Conservation (phyloP, 2,329 filamentous ascomycete genomes). For the Penicillium decumbens region DNA sequence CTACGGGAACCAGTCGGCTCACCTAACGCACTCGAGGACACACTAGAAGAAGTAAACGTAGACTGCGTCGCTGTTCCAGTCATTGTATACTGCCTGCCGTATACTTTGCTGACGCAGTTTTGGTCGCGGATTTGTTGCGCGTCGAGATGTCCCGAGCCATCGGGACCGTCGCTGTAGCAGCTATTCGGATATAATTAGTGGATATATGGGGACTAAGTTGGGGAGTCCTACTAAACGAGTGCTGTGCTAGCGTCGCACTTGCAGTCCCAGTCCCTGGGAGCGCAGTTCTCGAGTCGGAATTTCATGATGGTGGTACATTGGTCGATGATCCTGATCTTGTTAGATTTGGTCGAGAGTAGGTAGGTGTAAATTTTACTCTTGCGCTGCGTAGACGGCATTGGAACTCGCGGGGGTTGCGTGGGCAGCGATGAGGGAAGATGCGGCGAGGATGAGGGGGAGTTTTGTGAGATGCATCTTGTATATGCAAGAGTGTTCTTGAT, state of each 20-base stretch:
- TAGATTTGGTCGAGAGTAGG: not conserved
- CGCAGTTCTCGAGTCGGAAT: conserved; percentile 8
- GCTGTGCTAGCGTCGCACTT: conserved; percentile 3
- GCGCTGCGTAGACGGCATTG: not conserved
- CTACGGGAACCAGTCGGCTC: not conserved
- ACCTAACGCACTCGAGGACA: not conserved
- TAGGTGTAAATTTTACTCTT: not conserved
- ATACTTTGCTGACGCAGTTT: conserved; percentile 1
- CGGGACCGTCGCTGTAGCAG: conserved; percentile 9
- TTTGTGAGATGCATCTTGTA: conserved; percentile 2
- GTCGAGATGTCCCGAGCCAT: not conserved
- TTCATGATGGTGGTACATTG: conserved; percentile 5
- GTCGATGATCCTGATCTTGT: conserved; percentile 3
- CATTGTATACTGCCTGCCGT: not conserved
- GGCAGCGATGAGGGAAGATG: conserved; percentile 1
- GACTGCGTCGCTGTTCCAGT: not conserved
- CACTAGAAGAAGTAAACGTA: not conserved
- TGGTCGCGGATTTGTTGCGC: conserved; percentile 2
- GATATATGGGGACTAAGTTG: not conserved
- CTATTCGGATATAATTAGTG: not conserved
- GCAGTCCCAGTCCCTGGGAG: conserved; percentile 5
- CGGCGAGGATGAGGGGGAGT: conserved; percentile 3
- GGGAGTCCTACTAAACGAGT: conserved; percentile 1
- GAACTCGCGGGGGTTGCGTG: not conserved
- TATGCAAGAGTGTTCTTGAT: not conserved